Evolutionary conservation across 2,329 filamentous ascomycete genomes (phyloP).

Genomic region (Sclerotinia trifoliorum): DNA sequence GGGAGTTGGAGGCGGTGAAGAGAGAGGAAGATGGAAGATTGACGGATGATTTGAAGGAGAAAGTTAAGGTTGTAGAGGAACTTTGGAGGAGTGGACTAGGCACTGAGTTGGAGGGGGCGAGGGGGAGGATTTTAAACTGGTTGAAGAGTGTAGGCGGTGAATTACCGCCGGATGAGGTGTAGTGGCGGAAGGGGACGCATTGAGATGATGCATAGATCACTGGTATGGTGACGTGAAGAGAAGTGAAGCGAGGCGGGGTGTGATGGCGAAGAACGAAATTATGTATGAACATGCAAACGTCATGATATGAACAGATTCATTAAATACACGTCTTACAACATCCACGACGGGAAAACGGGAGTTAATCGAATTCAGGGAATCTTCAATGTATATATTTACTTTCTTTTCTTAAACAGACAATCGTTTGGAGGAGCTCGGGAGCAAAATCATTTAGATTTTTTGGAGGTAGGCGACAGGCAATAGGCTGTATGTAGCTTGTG

Average conservation of each 20-base stretch:
- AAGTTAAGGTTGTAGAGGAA: constrained; percentile 84
- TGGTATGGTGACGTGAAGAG: not conserved
- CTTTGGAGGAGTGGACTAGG: constrained; percentile 91
- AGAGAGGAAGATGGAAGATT: constrained; percentile 67
- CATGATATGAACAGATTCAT: not conserved
- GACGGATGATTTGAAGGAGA: constrained; percentile 88
- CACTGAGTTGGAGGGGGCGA: constrained; percentile 68
- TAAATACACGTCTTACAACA: not conserved
- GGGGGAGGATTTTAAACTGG: constrained; percentile 57
- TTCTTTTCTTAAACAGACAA: not conserved
- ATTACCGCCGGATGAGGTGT: constrained; percentile 65
- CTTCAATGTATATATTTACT: constrained; percentile 9
- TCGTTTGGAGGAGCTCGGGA: constrained; percentile 11
- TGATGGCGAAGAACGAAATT: too few relatives aligned
- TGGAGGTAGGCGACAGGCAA: not conserved
- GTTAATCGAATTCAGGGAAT: not conserved
- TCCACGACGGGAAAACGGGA: not conserved
- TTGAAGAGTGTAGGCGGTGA: constrained; percentile 74
- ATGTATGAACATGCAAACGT: not conserved
- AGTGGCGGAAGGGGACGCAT: not conserved
- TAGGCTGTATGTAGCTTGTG: not conserved
- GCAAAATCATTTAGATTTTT: constrained; percentile 8
- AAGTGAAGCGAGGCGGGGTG: too few relatives aligned
- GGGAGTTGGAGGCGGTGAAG: constrained; percentile 55
- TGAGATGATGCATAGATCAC: not conserved